Conservation (phyloP, 177 flowering plant genomes). For the Tripterygium wilfordii region DNA sequence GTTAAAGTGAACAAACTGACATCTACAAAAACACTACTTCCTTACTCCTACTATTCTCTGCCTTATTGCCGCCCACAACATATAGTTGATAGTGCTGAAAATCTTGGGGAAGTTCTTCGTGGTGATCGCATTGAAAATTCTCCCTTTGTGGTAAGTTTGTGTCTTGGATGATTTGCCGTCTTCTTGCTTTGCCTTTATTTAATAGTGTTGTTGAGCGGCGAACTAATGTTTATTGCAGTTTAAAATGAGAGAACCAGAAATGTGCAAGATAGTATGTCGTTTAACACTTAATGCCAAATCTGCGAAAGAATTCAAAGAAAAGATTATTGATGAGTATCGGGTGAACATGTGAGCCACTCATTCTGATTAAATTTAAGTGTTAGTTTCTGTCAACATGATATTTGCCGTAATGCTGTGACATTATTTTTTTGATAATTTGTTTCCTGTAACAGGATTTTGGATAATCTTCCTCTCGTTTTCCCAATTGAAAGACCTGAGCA, state of each 20-base stretch:
- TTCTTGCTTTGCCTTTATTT: background rate
- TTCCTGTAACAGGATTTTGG: conserved; percentile 58
- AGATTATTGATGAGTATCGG: conserved; percentile 78
- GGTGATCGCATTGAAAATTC: conserved; percentile 94
- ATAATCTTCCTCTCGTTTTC: conserved; percentile 84
- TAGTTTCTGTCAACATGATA: too few relatives aligned
- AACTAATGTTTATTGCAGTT: conserved; percentile 42
- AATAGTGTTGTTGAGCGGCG: conserved; percentile 1
- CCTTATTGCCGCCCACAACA: conserved; percentile 54
- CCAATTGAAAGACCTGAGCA: conserved; percentile 49
- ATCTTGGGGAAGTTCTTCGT: conserved; percentile 92
- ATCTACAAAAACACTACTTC: conserved; percentile 84
- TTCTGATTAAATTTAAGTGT: background rate
- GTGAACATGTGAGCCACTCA: conserved; percentile 64
- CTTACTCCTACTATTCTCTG: conserved; percentile 77
- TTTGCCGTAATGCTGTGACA: too few relatives aligned
- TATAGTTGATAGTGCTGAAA: conserved; percentile 76
- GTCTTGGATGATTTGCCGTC: background rate
- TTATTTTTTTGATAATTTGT: background rate
- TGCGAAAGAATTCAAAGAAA: conserved; percentile 73
- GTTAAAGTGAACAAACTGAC: conserved; percentile 86
- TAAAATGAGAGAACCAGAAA: conserved; percentile 67
- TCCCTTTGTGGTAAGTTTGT: conserved; percentile 54
- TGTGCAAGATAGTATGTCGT: conserved; percentile 64
- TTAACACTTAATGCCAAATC: conserved; percentile 47